These are phyloP conservation scores for Trichoderma sp. DNA, from an alignment of 2,329 filamentous ascomycete genomes.

Conservation along the genomic window DNA sequence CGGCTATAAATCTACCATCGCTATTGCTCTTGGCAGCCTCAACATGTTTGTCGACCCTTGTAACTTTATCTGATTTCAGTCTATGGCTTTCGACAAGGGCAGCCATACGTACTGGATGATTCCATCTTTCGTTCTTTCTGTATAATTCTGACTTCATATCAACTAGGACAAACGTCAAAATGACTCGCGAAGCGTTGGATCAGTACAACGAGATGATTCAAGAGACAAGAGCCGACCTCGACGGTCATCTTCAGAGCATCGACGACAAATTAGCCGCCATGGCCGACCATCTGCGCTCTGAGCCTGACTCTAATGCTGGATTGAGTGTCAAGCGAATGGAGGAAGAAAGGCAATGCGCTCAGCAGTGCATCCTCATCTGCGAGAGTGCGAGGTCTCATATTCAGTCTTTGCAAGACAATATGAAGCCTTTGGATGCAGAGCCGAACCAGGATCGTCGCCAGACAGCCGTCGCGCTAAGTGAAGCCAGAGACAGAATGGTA, in stretches of 20 bases:
- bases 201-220: conserved; percentile 34
- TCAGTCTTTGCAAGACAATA: not conserved
- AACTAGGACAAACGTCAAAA: not conserved
- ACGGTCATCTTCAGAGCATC: conserved; percentile 20
- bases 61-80: not conserved
- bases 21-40: conserved; percentile 33
- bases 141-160: not conserved
- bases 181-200: conserved; percentile 31
- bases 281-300: not conserved
- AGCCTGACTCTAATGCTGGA: not conserved
- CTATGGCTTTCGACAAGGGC: not conserved
- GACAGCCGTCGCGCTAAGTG: not conserved
- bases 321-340: conserved; percentile 10
- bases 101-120: not conserved
- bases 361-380: conserved; percentile 30
- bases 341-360: conserved; percentile 27
- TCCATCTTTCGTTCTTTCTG: not conserved
- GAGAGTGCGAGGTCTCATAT: not conserved
- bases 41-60: conserved; percentile 30
- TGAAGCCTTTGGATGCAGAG: not conserved
- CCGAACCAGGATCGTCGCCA: not conserved
- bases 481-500: conserved; percentile 13
- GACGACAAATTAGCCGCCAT: conserved; percentile 24
- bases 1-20: conserved; percentile 44
- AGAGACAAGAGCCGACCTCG: conserved; percentile 33